phyloP scores from a whole-genome alignment of 352 stramenopile genomes.

The Phytopythium ostracodes region DNA sequence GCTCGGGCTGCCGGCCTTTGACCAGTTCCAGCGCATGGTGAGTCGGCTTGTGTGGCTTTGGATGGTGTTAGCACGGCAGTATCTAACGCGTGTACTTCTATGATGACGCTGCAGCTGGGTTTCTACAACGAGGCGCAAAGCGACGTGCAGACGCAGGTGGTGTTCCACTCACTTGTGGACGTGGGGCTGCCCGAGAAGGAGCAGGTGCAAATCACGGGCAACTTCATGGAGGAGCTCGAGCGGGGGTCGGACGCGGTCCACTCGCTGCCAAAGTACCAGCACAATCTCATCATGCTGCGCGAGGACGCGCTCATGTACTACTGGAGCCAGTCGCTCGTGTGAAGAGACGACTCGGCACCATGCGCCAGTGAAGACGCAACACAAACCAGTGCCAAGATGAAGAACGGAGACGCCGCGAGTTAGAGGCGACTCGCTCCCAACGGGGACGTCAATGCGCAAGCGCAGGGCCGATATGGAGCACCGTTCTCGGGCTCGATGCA shows the following conservation, averaged over 20 bases:
- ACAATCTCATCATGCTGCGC: conserved; percentile 79
- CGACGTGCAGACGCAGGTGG: conserved; percentile 66
- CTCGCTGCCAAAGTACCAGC: conserved; percentile 78
- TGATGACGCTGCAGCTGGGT: conserved; percentile 37
- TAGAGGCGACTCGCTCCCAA: neutral
- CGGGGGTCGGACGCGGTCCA: conserved; percentile 67
- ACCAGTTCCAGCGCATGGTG: conserved; percentile 74
- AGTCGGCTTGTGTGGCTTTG: neutral
- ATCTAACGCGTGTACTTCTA: neutral
- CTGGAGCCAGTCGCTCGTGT: conserved; percentile 78
- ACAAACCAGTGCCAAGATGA: neutral
- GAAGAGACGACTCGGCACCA: conserved; percentile 4
- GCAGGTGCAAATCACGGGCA: conserved; percentile 58
- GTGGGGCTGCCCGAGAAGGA: conserved; percentile 58
- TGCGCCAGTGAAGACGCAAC: neutral
- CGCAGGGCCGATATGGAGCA: too few relatives aligned
- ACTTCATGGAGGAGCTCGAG: conserved; percentile 54
- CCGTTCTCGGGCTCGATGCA: neutral
- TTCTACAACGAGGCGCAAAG: conserved; percentile 79
- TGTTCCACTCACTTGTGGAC: conserved; percentile 67
- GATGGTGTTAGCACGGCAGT: neutral
- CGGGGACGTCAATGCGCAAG: neutral
- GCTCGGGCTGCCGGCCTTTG: conserved; percentile 75
- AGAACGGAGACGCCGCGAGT: neutral
- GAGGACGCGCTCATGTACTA: conserved; percentile 87